Percentiles rank a stretch among this genome's conserved stretches.
Conservation (phyloP, 805 yeast genomes). For the Candida endomychidarum region DNA sequence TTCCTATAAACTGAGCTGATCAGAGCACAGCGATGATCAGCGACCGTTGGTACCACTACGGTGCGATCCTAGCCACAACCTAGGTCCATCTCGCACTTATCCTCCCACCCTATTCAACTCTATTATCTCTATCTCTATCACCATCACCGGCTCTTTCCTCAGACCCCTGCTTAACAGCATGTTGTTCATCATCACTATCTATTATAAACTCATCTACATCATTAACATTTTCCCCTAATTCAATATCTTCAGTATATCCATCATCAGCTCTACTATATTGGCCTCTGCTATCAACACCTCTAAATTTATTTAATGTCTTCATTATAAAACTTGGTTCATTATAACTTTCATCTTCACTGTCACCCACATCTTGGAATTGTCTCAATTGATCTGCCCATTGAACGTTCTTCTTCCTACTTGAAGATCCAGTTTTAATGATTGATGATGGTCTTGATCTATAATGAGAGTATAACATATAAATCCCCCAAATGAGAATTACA, state of each 20-base stretch:
- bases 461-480: conserved; percentile 37
- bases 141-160: neutral
- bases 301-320: conserved; percentile 34
- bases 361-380: conserved; percentile 31
- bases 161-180: too few species aligned
- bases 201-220: conserved; percentile 45
- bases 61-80: too few species aligned
- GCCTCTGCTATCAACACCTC: conserved; percentile 19
- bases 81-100: neutral
- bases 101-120: too few species aligned
- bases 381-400: conserved; percentile 49
- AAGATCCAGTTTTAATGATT: conserved; percentile 36
- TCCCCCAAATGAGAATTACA: conserved; percentile 39
- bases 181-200: conserved; percentile 47
- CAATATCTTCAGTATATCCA: conserved; percentile 40
- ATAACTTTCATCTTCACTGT: conserved; percentile 19
- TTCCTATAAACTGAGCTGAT: neutral
- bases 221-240: conserved; percentile 33
- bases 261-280: conserved; percentile 12
- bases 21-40: too few species aligned
- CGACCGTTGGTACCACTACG: too few species aligned
- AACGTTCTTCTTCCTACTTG: conserved; percentile 42
- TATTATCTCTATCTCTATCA: neutral
- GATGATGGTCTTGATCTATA: conserved; percentile 42
- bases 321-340: conserved; percentile 36